Evolutionary conservation across 768 basidiomycete genomes (phyloP).

Genomic region (Exsudoporus frostii): DNA sequence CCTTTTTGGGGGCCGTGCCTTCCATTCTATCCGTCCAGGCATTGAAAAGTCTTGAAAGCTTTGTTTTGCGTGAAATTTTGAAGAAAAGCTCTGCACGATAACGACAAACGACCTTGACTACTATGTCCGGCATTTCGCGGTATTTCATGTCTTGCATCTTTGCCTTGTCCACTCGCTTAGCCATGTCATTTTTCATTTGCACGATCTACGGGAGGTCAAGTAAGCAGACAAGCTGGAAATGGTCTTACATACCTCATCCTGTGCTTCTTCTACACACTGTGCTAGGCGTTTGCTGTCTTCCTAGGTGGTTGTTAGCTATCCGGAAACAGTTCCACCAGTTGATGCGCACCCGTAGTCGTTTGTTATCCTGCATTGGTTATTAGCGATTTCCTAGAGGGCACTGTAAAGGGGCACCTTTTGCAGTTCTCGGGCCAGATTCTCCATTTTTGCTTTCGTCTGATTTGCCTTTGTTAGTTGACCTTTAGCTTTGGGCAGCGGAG

Average conservation of each 20-base stretch:
- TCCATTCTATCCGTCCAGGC: conserved; percentile 93
- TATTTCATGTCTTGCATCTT: conserved; percentile 78
- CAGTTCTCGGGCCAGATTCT: conserved; percentile 83
- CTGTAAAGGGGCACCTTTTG: conserved; percentile 60
- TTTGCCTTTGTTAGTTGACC: conserved; percentile 83
- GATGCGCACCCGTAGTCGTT: conserved; percentile 69
- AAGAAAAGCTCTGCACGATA: conserved; percentile 91
- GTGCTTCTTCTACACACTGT: conserved; percentile 80
- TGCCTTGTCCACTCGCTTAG: conserved; percentile 75
- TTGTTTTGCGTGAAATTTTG: conserved; percentile 90
- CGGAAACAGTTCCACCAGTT: conserved; percentile 1
- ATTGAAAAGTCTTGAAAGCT: conserved; percentile 76
- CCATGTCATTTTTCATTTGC: conserved; percentile 81
- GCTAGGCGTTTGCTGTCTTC: conserved; percentile 82
- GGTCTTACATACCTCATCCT: conserved; percentile 61
- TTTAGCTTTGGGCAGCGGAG: conserved; percentile 52
- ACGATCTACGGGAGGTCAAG: conserved; percentile 47
- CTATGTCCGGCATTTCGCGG: conserved; percentile 84
- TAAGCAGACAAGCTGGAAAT: not conserved
- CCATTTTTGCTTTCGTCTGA: conserved; percentile 86
- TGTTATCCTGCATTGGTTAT: conserved; percentile 66
- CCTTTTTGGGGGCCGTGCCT: conserved; percentile 46
- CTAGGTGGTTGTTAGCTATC: conserved; percentile 39
- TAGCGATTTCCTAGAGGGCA: conserved; percentile 12
- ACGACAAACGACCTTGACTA: conserved; percentile 84